phyloP scores from a whole-genome alignment of 805 yeast species.

The Maudiozyma saulgeensis region DNA sequence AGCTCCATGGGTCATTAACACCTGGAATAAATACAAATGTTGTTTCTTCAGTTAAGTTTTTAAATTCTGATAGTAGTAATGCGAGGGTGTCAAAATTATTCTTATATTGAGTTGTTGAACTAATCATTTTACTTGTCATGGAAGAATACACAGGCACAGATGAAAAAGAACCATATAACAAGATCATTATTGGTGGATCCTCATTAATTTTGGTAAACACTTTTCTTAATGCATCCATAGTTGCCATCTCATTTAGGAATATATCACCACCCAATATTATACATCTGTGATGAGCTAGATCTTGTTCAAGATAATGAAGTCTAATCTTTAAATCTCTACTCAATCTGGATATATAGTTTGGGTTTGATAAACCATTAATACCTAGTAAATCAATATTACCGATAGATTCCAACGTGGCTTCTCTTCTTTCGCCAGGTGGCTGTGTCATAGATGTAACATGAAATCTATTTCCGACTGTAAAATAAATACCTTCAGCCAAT shows the following conservation, averaged over 20 bases:
- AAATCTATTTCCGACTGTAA: conserved; percentile 55
- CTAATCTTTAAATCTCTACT: conserved; percentile 50
- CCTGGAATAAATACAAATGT: conserved; percentile 79
- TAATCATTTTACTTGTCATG: conserved; percentile 39
- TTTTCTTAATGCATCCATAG: conserved; percentile 56
- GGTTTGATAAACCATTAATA: conserved; percentile 28
- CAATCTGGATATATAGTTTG: conserved; percentile 40
- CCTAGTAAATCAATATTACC: conserved; percentile 72
- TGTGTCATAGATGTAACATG: conserved; percentile 70
- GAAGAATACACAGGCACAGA: conserved; percentile 55
- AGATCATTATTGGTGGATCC: conserved; percentile 57
- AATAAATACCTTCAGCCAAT: conserved; percentile 77
- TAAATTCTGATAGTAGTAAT: conserved; percentile 45
- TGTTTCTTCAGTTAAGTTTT: conserved; percentile 27
- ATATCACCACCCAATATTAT: conserved; percentile 70
- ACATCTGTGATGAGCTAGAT: conserved; percentile 46
- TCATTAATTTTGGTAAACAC: conserved; percentile 46
- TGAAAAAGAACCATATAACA: conserved; percentile 74
- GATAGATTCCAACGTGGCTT: conserved; percentile 52
- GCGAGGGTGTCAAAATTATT: conserved; percentile 69
- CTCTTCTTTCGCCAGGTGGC: conserved; percentile 80
- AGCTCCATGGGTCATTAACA: conserved; percentile 87
- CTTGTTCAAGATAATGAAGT: conserved; percentile 47
- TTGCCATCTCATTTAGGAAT: conserved; percentile 48
- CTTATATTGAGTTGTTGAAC: conserved; percentile 49